Evolutionary conservation across 371 early-diverging fungal species (phyloP), one percentile per base, ranked within the genome.

Genomic region (Rhizomucor miehei): DNA sequence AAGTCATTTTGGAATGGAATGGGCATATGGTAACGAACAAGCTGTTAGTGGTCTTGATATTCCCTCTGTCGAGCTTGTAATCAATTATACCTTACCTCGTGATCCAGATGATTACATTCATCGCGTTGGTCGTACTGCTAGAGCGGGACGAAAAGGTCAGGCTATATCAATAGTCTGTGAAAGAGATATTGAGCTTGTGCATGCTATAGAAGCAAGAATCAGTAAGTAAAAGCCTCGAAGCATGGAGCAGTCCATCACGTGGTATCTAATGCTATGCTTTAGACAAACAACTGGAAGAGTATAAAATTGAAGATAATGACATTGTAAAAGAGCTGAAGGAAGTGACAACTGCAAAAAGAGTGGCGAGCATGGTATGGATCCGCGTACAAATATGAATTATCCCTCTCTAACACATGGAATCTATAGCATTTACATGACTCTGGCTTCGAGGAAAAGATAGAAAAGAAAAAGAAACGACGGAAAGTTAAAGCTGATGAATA

Each of bases 31-130:
- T 16, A 49, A 37, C 9, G 16, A 19, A 29, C 17, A 21, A 43
- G 41, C 56, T 16, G 20, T 35, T 57, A 77, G 99, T 80, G 99
- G 99, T 72, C 78, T 99, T 44, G 99, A 99, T 85, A 99, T 99
- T 56, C 96, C 97, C 11, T 79, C 89, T 0, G 99, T 99, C 6
- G 86, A 95, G 53, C 66, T 92, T 43, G 99, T 99, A 6, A 71
- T 99, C 52, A 99, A 99, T 62, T 97, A 91, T 70, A 97, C 99
- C 67, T 79, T 99, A 10, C 99, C 99, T n/a, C 86, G 91, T n/a
- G 92, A 94, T 66, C 89, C 97, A 8, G 90, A 94, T 40, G 97
- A 96, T 59, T 99, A 99, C 66, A 90, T 99, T 51, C 99, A 99
- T 73, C 86, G 99, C 52, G 97, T 98, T 5, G 99, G 99, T 60